Base-by-base conservation (phyloP, 768 basidiomycete genomes). In the Amanita muscaria region DNA sequence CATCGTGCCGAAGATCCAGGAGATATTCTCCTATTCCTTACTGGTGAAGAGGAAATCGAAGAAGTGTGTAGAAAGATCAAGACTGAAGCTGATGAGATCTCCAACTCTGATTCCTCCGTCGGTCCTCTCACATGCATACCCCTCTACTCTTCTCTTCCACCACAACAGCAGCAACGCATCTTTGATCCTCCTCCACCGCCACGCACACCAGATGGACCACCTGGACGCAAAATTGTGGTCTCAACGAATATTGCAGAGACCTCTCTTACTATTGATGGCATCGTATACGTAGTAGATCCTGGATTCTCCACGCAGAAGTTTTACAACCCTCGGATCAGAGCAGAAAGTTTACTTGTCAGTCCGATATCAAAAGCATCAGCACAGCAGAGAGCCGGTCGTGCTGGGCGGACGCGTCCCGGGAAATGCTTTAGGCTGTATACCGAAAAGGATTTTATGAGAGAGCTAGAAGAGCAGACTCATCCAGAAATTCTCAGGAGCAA, bases 231-330 rank as follows among this genome's bases (percentile, higher is more conserved):
- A 19, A 72, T 98, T 56, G 94, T 98, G 52, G 70, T 97, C 38
- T 78, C 92, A 4, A 98, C 93, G 30, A 96, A 96, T 59, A 91
- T 96, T 36, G 92, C 92, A 10, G 93, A 97, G 64, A 93, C 92
- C 3, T 92, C 89, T 3, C 73, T 96, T 53, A 97, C 93, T 3
- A 94, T 97, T 52, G 91, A 91, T 1, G 88, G 94, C 52, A 88
- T 96, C 19, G 88, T 94, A 8, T 92, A 88, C 54, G 93, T 98
- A 23, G 80, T 97, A 34, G 94, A 98, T 56, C 76, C 86, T 0
- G 93, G 77, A n/a, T 82, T 83, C 54, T 73, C 91, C 56, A 96
- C 96, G 63, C 88, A 93, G 62, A 77, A 87, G 55, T 75, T 80
- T 12, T 97, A 90, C 55, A 90, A 97, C 54, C 89, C 93, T 1